phyloP scores from a whole-genome alignment of 306 rosid genomes.

The Inga leiocalycina region DNA sequence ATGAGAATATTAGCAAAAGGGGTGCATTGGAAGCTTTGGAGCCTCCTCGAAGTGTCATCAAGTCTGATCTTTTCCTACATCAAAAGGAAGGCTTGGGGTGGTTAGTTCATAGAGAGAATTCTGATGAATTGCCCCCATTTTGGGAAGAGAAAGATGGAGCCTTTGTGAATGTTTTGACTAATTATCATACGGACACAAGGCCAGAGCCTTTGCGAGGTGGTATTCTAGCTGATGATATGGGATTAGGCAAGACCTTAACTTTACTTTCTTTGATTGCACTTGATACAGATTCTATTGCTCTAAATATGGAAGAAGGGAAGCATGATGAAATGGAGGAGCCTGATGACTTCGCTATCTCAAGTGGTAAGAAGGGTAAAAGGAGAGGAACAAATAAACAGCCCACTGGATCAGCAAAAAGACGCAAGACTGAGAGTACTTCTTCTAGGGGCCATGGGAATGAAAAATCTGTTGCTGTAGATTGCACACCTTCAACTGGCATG shows the following conservation, averaged over 20 bases:
- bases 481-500: neutral
- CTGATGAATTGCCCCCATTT: slow-evolving; percentile 68
- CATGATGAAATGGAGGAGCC: slow-evolving; percentile 33
- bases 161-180: slow-evolving; percentile 63
- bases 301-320: slow-evolving; percentile 25
- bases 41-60: slow-evolving; percentile 51
- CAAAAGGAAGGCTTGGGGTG: slow-evolving; percentile 78
- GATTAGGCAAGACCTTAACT: slow-evolving; percentile 84
- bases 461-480: slow-evolving; percentile 29
- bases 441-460: slow-evolving; percentile 1
- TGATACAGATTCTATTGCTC: slow-evolving; percentile 43
- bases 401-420: slow-evolving; percentile 33
- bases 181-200: slow-evolving; percentile 39
- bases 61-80: slow-evolving; percentile 61
- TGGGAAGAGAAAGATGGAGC: slow-evolving; percentile 61
- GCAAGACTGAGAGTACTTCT: slow-evolving; percentile 28
- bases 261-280: slow-evolving; percentile 66
- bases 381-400: slow-evolving; percentile 28
- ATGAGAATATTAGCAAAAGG: slow-evolving; percentile 33
- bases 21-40: slow-evolving; percentile 40
- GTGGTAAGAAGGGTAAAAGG: slow-evolving; percentile 47
- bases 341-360: slow-evolving; percentile 26
- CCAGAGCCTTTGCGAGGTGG: slow-evolving; percentile 85
- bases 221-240: slow-evolving; percentile 78
- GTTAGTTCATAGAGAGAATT: slow-evolving; percentile 61